Evolutionary conservation across 352 stramenopile genomes (phyloP).

Genomic region (Globisporangium alternatum): DNA sequence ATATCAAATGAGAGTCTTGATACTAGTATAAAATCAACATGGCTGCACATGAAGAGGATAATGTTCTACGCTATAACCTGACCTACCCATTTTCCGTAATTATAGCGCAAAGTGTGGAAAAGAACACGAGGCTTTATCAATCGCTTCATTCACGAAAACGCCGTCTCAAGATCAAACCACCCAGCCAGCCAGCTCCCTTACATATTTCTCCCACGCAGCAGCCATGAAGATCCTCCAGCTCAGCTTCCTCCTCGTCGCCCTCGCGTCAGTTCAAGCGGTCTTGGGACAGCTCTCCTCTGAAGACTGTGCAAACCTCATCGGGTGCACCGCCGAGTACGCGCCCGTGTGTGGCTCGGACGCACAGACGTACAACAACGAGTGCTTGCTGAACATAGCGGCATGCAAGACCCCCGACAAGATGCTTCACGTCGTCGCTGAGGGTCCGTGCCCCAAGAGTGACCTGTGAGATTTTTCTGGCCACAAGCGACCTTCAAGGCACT

Average conservation of each 20-base stretch:
- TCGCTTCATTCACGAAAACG: background rate
- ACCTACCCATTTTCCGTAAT: no score
- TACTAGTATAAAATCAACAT: no score
- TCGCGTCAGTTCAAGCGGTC: background rate
- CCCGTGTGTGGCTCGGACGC: conserved; percentile 23
- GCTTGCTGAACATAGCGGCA: conserved; percentile 9
- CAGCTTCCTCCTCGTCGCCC: background rate
- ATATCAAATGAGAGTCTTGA: no score
- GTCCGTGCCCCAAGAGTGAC: conserved; percentile 5
- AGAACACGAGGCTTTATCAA: no score
- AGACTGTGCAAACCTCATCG: conserved; percentile 5
- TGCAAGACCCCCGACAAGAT: conserved; percentile 14
- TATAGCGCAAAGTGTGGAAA: no score
- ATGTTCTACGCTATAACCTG: no score
- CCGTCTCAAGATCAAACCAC: background rate
- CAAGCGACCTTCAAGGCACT: background rate
- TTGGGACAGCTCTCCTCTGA: background rate
- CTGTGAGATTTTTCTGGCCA: no score
- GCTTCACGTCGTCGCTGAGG: background rate
- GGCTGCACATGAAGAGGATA: no score
- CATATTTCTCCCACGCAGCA: background rate
- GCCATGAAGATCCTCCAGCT: background rate
- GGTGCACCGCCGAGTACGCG: conserved; percentile 1
- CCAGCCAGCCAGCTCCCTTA: background rate
- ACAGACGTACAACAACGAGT: conserved; percentile 24